These are phyloP conservation scores for Eucalyptus sp. DNA, from an alignment of 345 rosid genomes.

Conservation along the genomic window DNA sequence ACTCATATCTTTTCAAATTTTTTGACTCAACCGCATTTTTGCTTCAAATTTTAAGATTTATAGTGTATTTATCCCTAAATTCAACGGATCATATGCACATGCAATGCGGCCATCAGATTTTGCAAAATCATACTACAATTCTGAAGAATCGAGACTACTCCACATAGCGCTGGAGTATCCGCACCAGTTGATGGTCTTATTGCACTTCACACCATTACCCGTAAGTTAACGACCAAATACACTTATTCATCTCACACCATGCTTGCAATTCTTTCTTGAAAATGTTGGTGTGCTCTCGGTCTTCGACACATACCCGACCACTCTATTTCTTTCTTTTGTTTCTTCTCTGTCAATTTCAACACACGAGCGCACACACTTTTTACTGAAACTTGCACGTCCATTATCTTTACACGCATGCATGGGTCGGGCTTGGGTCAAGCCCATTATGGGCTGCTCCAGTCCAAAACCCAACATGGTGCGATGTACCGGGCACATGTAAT, in stretches of 20 bases:
- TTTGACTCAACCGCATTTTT: fast-evolving
- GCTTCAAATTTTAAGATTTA: no score
- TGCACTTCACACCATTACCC: no score
- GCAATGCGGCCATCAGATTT: neutral
- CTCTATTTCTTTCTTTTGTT: neutral
- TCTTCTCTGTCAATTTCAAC: neutral
- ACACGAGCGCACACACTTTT: neutral
- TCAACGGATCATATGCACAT: neutral
- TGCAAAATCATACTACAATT: neutral
- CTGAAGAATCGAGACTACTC: neutral
- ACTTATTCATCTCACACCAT: neutral
- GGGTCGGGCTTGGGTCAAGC: neutral
- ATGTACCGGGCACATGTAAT: neutral
- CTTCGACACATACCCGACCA: neutral
- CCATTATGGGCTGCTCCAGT: no score
- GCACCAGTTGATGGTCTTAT: neutral
- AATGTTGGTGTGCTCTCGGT: neutral
- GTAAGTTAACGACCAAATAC: neutral
- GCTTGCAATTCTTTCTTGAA: neutral
- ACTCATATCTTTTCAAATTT: no score
- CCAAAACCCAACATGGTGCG: no score
- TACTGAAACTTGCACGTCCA: neutral
- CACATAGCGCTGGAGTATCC: neutral
- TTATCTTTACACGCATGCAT: neutral
- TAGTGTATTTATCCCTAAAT: neutral